Evolutionary conservation across 2,329 filamentous ascomycete genomes (phyloP).

Genomic region (Epichloe gansuensis): DNA sequence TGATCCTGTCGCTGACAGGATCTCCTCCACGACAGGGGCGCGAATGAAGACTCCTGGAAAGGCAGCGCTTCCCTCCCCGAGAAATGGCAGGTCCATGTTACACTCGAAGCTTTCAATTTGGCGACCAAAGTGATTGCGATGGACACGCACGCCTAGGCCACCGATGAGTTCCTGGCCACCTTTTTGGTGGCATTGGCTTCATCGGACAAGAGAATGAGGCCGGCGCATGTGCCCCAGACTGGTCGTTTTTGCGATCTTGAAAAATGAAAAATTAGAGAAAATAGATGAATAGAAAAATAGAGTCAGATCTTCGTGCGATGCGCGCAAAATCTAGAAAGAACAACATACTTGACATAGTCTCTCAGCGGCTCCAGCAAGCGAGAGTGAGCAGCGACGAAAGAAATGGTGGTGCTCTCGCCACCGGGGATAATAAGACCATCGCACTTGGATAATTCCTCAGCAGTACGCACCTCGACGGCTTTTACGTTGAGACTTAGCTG

Average conservation of each 20-base stretch:
- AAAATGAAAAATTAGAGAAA: neutral
- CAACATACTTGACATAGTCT: slow-evolving; percentile 75
- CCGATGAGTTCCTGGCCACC: slow-evolving; percentile 90
- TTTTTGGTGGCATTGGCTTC: slow-evolving; percentile 77
- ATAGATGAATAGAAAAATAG: neutral
- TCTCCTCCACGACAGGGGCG: slow-evolving; percentile 80
- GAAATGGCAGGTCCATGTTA: slow-evolving; percentile 59
- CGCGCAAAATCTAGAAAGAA: too few species aligned
- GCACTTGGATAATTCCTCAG: slow-evolving; percentile 57
- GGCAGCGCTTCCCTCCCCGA: slow-evolving; percentile 25
- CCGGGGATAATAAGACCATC: slow-evolving; percentile 83
- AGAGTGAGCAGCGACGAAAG: slow-evolving; percentile 71
- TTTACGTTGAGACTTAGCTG: slow-evolving; percentile 36
- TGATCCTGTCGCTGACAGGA: slow-evolving; percentile 37
- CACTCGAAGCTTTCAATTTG: slow-evolving; percentile 88
- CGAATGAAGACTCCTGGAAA: slow-evolving; percentile 89
- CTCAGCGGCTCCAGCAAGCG: slow-evolving; percentile 72
- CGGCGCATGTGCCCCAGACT: slow-evolving; percentile 93
- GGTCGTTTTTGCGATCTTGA: slow-evolving; percentile 53
- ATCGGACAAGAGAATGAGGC: slow-evolving; percentile 81
- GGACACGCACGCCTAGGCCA: slow-evolving; percentile 79
- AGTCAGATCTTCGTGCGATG: neutral
- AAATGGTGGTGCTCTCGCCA: slow-evolving; percentile 90
- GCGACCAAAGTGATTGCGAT: slow-evolving; percentile 88
- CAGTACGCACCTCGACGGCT: slow-evolving; percentile 72